Base-by-base conservation (phyloP, 805 yeast species). In the Saccharomyces kudriavzevii region DNA sequence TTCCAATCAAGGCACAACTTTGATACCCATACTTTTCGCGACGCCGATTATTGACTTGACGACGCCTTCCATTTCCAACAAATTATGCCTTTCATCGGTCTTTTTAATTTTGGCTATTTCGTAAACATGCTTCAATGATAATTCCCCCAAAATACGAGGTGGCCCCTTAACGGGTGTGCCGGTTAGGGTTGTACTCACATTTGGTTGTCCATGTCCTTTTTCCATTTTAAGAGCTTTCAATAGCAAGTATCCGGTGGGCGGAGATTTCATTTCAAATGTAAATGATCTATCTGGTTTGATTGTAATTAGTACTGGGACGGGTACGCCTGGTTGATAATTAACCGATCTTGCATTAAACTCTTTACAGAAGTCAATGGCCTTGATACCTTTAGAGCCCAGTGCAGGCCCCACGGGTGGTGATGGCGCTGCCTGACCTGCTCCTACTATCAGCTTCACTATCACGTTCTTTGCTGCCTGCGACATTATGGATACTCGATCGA, bases 331-430 rank as follows among this genome's bases (percentile, higher is more conserved):
- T 51, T 79, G 79, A 66, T 81, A 86, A 59, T 84, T 83, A 6
- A 96, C 96, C 11, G 98, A 90, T 70, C 96, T 84, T 26, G 99
- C 99, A 69, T 94, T 94, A 77, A 94, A 94, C 69, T 94, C 98
- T 71, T 94, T 94, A 74, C 98, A 92, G 66, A 94, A 94, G 71
- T 94, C 99, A 65, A 94, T 94, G 58, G 98, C 98, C 69, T 94
- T 94, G 48, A 94, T 96, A 77, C 99, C 99, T 70, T 92, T 92
- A 55, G 98, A 92, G 60, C 99, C 99, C 49, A 94, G 77, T 0
- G 98, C 99, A 48, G 99, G 99, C 60, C 99, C 99, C 28, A 94
- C 98, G 5, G 99, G 99, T 28, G 99, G 99, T 2, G 97, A 85
- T 45, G 99, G 98, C 1, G 97, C 94, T 0, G 99, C 99, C 69